Evolutionary conservation across 2,329 filamentous ascomycete genomes (phyloP), one percentile per base, ranked within the genome.

Genomic region (Amesomyces nigricolor): DNA sequence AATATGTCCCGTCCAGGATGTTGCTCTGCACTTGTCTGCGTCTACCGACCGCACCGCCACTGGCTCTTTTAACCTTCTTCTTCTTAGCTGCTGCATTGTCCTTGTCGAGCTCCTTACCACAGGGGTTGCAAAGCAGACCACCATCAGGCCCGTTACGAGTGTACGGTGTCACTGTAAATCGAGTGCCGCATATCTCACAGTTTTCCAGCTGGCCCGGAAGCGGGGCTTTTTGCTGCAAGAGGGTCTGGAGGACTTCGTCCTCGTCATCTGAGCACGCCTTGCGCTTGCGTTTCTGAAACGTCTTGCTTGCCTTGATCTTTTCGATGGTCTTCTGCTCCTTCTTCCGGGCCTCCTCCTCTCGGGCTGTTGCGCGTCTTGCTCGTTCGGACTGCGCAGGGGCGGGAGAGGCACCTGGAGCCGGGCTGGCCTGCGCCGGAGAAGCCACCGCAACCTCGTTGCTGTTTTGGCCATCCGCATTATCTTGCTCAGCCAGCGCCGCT

Each of bases 81-180:
- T 82, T 82, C 64, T 80, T 79, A 55, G 60, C 57, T 30, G 77
- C 73, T 17, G 87, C 86, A 54, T 82, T 78, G 22, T 86, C 82
- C 59, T 88, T 86, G 40, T 81, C 80, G 49, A 88, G 71, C 59
- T 89, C 82, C 64, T 87, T 91, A 19, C 89, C 87, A 66, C 92
- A 97, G 19, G 88, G 83, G 3, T 79, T 78, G 67, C 92, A 97
- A 1, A 96, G 76, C n/a, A 97, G 75, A 14, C 90, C 90, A 4
- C 91, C 91, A n/a, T 87, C 78, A 0, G 89, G 87, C 0, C 88
- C 90, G 29, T 85, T 81, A 61, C 90, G 87, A 59, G 87, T 91
- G 72, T 96, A 96, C 0, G 89, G 81, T 0, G 92, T 96, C 44
- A 97, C 91, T 0, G 90, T 96, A 67, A 97, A 97, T 38, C 91